Percentiles rank a stretch among this genome's conserved stretches.
phyloP scores from a whole-genome alignment of 2,329 filamentous ascomycete species.

The Scytalidium lignicola region DNA sequence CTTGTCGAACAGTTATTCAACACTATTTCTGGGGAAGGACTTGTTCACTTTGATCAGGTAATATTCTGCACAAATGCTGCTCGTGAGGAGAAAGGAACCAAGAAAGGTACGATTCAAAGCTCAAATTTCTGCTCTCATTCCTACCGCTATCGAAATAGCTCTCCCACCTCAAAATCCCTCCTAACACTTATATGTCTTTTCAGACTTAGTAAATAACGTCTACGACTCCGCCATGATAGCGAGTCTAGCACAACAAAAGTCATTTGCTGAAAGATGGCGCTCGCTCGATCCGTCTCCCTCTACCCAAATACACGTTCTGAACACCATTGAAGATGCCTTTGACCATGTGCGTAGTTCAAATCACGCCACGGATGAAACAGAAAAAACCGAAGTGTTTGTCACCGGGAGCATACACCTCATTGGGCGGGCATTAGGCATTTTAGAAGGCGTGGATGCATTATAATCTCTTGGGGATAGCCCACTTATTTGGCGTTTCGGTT shows the following conservation, averaged over 20 bases:
- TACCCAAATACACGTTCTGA: constrained; percentile 32
- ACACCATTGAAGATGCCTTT: constrained; percentile 52
- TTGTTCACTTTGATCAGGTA: constrained; percentile 59
- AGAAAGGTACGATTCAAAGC: constrained; percentile 31
- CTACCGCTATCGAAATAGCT: neutral
- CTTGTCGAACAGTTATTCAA: constrained; percentile 45
- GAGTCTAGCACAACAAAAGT: constrained; percentile 60
- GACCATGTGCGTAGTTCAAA: constrained; percentile 37
- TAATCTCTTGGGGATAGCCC: neutral
- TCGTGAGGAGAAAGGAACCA: constrained; percentile 49
- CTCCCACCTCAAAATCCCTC: neutral
- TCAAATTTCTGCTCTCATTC: neutral
- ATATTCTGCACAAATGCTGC: constrained; percentile 78
- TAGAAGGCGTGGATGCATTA: constrained; percentile 46
- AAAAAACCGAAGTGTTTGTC: constrained; percentile 34
- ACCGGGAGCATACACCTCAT: constrained; percentile 62
- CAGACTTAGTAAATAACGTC: constrained; percentile 53
- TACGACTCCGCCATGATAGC: constrained; percentile 33
- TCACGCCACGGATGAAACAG: constrained; percentile 4
- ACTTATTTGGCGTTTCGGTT: neutral
- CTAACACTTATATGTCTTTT: constrained; percentile 8
- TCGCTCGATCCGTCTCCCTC: constrained; percentile 4
- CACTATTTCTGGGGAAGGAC: constrained; percentile 41
- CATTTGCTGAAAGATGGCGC: constrained; percentile 34
- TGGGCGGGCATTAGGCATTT: constrained; percentile 64